A percentile compares a stretch with the other conserved stretches of the same genome.
Evolutionary conservation across 768 basidiomycete genomes (phyloP).

Genomic region (Phylloporus arenicola): DNA sequence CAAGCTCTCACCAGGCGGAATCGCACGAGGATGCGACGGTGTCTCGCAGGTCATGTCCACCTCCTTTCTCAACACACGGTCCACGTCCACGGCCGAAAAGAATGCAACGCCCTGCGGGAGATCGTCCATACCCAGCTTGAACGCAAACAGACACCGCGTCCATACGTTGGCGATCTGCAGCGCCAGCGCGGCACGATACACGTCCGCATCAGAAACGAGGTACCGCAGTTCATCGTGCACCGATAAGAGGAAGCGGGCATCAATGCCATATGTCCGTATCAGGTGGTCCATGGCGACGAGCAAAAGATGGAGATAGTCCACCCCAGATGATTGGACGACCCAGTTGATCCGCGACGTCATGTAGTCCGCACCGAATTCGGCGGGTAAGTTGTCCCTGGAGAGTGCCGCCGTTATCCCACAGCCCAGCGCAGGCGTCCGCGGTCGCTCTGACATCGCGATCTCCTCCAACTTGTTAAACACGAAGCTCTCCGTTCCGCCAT

Average conservation of each 20-base stretch:
- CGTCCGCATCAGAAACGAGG: slow-evolving; percentile 83
- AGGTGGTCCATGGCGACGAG: slow-evolving; percentile 94
- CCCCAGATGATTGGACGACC: slow-evolving; percentile 98
- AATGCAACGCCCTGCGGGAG: slow-evolving; percentile 94
- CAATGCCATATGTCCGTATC: slow-evolving; percentile 70
- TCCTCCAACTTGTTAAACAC: slow-evolving; percentile 98
- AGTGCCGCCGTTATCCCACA: slow-evolving; percentile 93
- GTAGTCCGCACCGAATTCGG: slow-evolving; percentile 77
- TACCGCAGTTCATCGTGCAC: slow-evolving; percentile 98
- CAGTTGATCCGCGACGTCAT: slow-evolving; percentile 98
- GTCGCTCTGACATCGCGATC: slow-evolving; percentile 81
- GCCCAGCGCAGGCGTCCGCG: slow-evolving; percentile 88
- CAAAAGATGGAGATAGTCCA: slow-evolving; percentile 95
- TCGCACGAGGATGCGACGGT: slow-evolving; percentile 79
- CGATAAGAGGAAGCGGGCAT: slow-evolving; percentile 91
- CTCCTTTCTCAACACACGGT: slow-evolving; percentile 88
- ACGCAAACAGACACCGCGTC: slow-evolving; percentile 90
- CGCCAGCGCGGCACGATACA: slow-evolving; percentile 85
- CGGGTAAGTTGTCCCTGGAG: slow-evolving; percentile 82
- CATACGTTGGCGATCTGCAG: slow-evolving; percentile 94
- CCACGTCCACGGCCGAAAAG: slow-evolving; percentile 95
- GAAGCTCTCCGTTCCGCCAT: slow-evolving; percentile 91
- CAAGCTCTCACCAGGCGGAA: slow-evolving; percentile 84
- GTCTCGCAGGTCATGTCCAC: slow-evolving; percentile 95
- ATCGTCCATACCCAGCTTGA: slow-evolving; percentile 91